Evolutionary conservation across 768 basidiomycete genomes (phyloP), one percentile per base, ranked within the genome.

Genomic region (Psilocybe tampanensis): DNA sequence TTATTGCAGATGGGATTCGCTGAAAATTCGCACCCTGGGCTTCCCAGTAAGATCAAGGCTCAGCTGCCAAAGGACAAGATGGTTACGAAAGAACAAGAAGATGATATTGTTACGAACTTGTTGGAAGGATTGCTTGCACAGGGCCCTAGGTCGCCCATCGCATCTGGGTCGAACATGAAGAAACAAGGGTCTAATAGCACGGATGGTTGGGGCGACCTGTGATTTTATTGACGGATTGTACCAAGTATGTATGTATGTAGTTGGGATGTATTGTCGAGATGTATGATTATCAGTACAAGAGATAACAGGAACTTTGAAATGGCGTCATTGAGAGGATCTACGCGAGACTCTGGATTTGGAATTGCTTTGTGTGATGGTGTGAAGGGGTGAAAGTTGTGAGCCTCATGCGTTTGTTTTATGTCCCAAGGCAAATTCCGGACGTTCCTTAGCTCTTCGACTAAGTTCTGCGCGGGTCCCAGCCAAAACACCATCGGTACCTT

Each of bases 1-100:
- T 33, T 13, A 32, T 44, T 61, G 4, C 48, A 90, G 89, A 90
- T 90, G 89, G 89, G 89, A n/a, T 89, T 90, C 61, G 85, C 83
- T 11, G 77, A 84, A 54, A 73, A 72, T 45, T 75, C 78, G 17
- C 78, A 86, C 68, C 84, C 87, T 34, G 75, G 74, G 22, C 69
- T 89, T 58, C 71, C 72, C 4, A 69, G 67, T 1, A 84, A 78
- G 66, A 79, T 90, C 60, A 77, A 74, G 65, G 70, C 75, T 17
- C 78, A 81, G 61, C 60, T 89, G 56, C 79, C 78, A 11, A 55
- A 57, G n/a, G 73, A 72, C 56, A 74, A 73, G 23, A 59, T 71
- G 18, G 60, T 80, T 9, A 74, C 73, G 22, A 85, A 82, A 61
- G 86, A 87, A 9, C 69, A 69, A 1, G 88, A 89, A 66, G 86